Percentiles rank a stretch among this genome's conserved stretches.
phyloP scores from a whole-genome alignment of 225 moss, liverwort and hornwort genomes.

The Asterella californica region DNA sequence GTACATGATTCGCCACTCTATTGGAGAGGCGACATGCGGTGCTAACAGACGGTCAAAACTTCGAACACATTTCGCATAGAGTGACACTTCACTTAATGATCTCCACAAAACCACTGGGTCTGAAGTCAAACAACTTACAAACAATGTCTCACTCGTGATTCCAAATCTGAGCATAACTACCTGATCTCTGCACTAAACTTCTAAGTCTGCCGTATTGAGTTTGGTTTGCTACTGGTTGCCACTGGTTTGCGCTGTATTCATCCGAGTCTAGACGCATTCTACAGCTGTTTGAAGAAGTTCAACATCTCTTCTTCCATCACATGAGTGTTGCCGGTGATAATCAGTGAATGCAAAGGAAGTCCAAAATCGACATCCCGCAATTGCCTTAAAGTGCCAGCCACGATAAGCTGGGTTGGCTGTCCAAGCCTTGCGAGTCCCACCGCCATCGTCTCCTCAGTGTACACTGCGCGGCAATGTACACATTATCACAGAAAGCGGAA shows the following conservation, averaged over 20 bases:
- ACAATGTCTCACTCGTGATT: no score
- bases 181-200: no score
- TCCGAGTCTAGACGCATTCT: not conserved
- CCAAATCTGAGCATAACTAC: no score
- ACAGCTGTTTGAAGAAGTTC: slow-evolving; percentile 53
- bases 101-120: no score
- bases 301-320: slow-evolving; percentile 95
- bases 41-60: no score
- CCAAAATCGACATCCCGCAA: slow-evolving; percentile 76
- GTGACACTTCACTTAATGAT: no score
- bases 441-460: slow-evolving; percentile 63
- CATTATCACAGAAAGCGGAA: not conserved
- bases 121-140: no score
- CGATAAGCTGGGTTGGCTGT: slow-evolving; percentile 76
- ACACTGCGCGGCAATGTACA: slow-evolving; percentile 42
- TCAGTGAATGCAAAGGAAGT: slow-evolving; percentile 76
- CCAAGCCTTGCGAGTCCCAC: slow-evolving; percentile 91
- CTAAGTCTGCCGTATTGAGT: not conserved
- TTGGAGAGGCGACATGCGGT: no score
- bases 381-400: slow-evolving; percentile 72
- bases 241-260: not conserved
- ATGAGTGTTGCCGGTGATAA: slow-evolving; percentile 76
- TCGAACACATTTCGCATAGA: no score
- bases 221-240: not conserved
- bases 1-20: no score